Evolutionary conservation across 495 filamentous ascomycete species (phyloP), one percentile per base, ranked within the genome.

Genomic region (Xylaria grammica): DNA sequence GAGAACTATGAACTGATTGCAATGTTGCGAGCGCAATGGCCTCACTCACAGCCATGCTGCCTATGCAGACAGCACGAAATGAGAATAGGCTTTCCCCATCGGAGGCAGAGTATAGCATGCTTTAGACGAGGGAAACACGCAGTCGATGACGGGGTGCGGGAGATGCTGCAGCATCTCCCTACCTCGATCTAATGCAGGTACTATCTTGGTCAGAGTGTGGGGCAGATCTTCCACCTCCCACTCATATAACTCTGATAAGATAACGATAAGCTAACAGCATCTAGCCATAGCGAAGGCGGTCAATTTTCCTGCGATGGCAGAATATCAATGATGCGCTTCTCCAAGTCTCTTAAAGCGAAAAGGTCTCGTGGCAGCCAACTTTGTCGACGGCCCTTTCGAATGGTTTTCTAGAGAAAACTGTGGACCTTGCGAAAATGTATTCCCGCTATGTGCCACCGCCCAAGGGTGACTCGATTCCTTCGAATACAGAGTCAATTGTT

Each of bases 361-460:
- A 15, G 42, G 15, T 36, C 19, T 1, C 17, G 20, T 45, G 30
- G 13, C 15, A 36, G 32, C 40, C 30, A 27, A 36, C n/a, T 57
- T 29, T 51, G 10, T 49, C 49, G 7, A 15, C 32, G 38, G 20
- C 13, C 29, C 4, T 30, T 10, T 26, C 7, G 19, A 11, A 27
- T 2, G 7, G 34, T 34, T 7, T n/a, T 24, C 8, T 3, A 30
- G 24, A 17, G 26, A 22, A 13, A 19, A 22, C 36, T 53, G 27
- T 46, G 74, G 81, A 81, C 77, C 55, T 79, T 55, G 74, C 72
- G 17, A 69, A 69, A 26, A 77, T 87, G 36, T 85, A 86, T 67
- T 75, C 78, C 49, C 75, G 83, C 19, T 86, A 82, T 61, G 67
- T 82, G 19, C 84, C 84, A 15, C 79, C 83, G 5, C 27, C 62